A percentile compares a stretch with the other conserved stretches of the same genome.
These are phyloP conservation scores for Hericium alpestre DNA, from an alignment of 768 basidiomycete genomes.

Conservation along the genomic window DNA sequence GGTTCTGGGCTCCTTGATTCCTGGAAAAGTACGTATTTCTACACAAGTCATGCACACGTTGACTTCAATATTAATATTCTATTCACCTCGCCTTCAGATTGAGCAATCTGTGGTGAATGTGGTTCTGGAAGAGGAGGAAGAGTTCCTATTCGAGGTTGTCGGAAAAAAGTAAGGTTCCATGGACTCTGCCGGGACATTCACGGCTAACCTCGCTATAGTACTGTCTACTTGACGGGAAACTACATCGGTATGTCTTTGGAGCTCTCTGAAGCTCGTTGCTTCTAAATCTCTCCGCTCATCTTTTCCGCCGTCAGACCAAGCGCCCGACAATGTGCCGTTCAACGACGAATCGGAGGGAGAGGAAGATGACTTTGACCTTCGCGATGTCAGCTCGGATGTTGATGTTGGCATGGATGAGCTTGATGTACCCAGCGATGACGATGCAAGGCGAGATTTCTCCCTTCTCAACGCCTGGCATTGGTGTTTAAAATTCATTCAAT, in stretches of 20 bases:
- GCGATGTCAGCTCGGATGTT: constrained; percentile 74
- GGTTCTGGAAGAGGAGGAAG: constrained; percentile 54
- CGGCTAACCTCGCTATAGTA: constrained; percentile 25
- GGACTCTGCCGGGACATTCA: not conserved
- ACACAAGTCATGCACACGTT: too few species aligned
- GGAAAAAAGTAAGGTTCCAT: constrained; percentile 64
- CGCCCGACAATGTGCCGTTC: constrained; percentile 37
- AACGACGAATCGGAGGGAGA: constrained; percentile 36
- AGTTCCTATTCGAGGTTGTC: constrained; percentile 56
- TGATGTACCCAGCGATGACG: constrained; percentile 35
- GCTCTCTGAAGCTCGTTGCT: not conserved
- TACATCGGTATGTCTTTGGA: constrained; percentile 52
- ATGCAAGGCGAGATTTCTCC: constrained; percentile 30
- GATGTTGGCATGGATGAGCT: constrained; percentile 57
- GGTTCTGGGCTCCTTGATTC: constrained; percentile 69
- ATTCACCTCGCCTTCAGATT: constrained; percentile 33
- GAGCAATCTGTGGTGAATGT: constrained; percentile 69
- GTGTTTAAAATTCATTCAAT: not conserved
- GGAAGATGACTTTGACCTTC: constrained; percentile 55
- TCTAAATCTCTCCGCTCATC: not conserved
- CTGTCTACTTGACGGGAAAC: constrained; percentile 74
- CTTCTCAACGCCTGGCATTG: not conserved
- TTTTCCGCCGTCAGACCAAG: constrained; percentile 35
- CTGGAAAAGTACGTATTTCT: constrained; percentile 53
- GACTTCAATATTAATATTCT: too few species aligned